Base-by-base conservation (phyloP, 2,329 filamentous ascomycete genomes). In the Aureobasidium melanogenum region DNA sequence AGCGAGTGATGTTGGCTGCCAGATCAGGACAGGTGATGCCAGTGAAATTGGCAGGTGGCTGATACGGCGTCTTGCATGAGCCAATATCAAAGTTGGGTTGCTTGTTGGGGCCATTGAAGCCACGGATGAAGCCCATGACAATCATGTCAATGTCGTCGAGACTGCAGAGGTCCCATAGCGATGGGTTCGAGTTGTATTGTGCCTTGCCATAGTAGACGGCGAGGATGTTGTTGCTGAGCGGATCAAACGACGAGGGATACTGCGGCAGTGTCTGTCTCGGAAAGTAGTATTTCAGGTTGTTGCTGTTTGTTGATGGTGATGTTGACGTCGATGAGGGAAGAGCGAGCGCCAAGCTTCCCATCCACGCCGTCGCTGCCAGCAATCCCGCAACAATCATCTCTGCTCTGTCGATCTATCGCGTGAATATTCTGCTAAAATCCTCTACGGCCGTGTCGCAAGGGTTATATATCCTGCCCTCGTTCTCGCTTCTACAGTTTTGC, bases 1-100 rank as follows among this genome's bases (percentile, higher is more conserved):
- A 81, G 9, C 69, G 72, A 5, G 69, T 68, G 59, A 81, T 79
- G n/a, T 76, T 61, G 15, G 48, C 50, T 9, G 59, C 59, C 50
- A 61, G 34, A 3, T n/a, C 30, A 1, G 59, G 59, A 10, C 59
- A 61, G 15, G n/a, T 26, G 36, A 60, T 32, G 38, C 41, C 47
- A 1, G 48, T 55, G 7, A 5, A 34, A 17, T 52, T 60, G 46
- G 46, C 12, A 10, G 57, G n/a, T 2, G 22, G 38, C 15, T 50
- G n/a, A 10, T 34, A 39, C 3, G 43, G 43, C 22, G 56, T 48
- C 44, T 41, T 59, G 48, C 59, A 61, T 2, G 28, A 15, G 7
- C 8, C 24, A 17, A 36, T 52, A 32, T 55, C 59, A 17, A 61
- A 61, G 19, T 50, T 55, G 12, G 59, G 48, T 17, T 54, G 48